These are phyloP conservation scores for Vitis amurensis DNA, from an alignment of 164 flowering plant species.

Conservation along the genomic window DNA sequence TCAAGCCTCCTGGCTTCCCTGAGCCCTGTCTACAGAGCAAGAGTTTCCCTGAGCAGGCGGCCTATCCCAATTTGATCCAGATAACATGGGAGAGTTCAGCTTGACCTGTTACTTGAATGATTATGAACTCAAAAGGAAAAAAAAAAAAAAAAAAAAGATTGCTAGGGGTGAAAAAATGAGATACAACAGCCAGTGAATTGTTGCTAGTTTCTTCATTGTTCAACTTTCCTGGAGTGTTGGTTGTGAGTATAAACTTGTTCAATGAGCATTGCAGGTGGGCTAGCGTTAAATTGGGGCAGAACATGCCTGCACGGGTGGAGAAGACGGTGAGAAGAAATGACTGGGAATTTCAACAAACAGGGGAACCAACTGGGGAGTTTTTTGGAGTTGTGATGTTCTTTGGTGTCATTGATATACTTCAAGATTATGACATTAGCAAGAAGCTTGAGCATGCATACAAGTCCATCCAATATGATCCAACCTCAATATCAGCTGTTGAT, in stretches of 20 bases:
- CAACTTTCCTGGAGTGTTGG: neutral
- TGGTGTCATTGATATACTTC: conserved; percentile 87
- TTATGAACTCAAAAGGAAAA: too few relatives aligned
- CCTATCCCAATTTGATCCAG: too few relatives aligned
- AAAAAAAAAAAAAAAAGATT: too few relatives aligned
- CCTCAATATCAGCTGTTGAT: conserved; percentile 82
- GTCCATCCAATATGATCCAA: conserved; percentile 74
- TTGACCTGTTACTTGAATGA: too few relatives aligned
- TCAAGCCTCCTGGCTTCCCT: too few relatives aligned
- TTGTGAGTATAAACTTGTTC: neutral
- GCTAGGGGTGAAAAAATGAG: too few relatives aligned
- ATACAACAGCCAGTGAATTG: too few relatives aligned
- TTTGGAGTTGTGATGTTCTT: conserved; percentile 73
- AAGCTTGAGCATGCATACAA: conserved; percentile 89
- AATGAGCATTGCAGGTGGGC: conserved; percentile 52
- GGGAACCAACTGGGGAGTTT: conserved; percentile 73
- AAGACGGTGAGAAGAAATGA: conserved; percentile 49
- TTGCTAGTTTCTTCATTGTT: too few relatives aligned
- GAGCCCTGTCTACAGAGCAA: too few relatives aligned
- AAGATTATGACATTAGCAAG: conserved; percentile 86
- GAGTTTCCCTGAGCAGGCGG: too few relatives aligned
- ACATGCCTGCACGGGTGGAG: conserved; percentile 78
- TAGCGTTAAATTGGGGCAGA: conserved; percentile 57
- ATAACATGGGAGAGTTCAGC: too few relatives aligned
- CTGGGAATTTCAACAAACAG: conserved; percentile 49